Evolutionary conservation across 345 rosid species (phyloP), one percentile per base, ranked within the genome.

Genomic region (Firmiana major): DNA sequence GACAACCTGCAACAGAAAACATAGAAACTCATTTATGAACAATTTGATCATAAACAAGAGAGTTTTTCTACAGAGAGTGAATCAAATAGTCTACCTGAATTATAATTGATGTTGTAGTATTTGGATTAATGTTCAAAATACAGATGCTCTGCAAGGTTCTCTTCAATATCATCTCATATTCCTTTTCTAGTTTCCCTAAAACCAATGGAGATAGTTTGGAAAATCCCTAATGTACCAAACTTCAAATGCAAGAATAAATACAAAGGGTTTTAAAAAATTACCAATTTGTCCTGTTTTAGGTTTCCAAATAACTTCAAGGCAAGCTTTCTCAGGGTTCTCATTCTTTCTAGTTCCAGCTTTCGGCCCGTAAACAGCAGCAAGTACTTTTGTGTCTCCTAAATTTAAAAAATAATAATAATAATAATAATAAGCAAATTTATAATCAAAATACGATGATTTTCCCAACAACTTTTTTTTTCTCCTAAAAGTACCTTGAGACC

Each of bases 311-410:
- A 96, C 97, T 86, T 92, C 99, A 83, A 93, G 76, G 62, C 92
- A 92, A 75, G 97, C 94, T 68, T 68, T 93, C 84, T 93, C 98
- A 17, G 98, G 97, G 74, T 91, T 88, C 74, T 96, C 99, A 54
- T 90, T 91, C 89, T 88, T 93, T 89, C 88, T 92, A 3, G 94
- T 89, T 80, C 97, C 99, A 59, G 92, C 90, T 86, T 90, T 93
- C 26, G 98, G 99, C 31, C 99, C 99, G 78, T 92, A 96, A 79
- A 93, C 93, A 36, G 97, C 94, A 74, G 94, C 98, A 57, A 93
- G 79, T 45, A 94, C 97, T 82, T 92, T 89, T 13, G 97, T 94
- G 73, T 91, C 91, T 54, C 99, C 99, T 93, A 79, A 34, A 26
- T 31, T 38, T 2, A 38, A 38, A 38, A 34, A 1, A 34, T 1